Percentiles rank a stretch among this genome's conserved stretches.
Conservation (phyloP, 345 rosid species). For the Brassica juncea region DNA sequence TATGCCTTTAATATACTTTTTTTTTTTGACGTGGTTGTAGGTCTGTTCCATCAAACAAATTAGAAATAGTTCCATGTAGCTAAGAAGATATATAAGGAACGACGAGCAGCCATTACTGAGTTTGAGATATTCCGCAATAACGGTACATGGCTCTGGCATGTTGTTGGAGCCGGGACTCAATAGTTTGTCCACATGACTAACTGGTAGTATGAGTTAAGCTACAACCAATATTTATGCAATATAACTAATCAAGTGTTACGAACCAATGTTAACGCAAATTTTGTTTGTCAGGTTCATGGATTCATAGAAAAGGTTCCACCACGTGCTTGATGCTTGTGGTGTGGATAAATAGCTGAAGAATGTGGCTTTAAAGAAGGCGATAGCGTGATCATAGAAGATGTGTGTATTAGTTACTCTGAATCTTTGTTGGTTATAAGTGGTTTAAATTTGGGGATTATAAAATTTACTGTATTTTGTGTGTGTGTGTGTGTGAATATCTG, state of each 20-base stretch:
- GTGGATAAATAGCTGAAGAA: not conserved
- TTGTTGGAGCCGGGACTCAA: not conserved
- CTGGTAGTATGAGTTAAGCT: not conserved
- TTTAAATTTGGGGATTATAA: no score
- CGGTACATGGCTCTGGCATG: not conserved
- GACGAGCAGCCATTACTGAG: not conserved
- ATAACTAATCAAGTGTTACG: not conserved
- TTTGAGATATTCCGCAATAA: not conserved
- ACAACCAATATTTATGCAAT: not conserved
- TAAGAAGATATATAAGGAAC: not conserved
- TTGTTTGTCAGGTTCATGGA: not conserved
- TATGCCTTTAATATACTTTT: no score
- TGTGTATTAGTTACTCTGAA: not conserved
- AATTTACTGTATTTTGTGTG: not conserved
- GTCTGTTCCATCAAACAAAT: not conserved
- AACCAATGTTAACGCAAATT: no score
- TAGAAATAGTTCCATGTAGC: not conserved
- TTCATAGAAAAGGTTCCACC: not conserved
- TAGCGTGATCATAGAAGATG: no score
- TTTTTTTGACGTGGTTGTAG: not conserved
- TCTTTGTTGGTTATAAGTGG: not conserved
- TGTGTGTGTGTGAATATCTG: not conserved
- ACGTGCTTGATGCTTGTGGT: not conserved
- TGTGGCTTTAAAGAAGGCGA: not conserved
- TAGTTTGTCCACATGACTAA: not conserved